Conservation (phyloP, 2,329 filamentous ascomycete genomes). For the Penicillium glabrum region DNA sequence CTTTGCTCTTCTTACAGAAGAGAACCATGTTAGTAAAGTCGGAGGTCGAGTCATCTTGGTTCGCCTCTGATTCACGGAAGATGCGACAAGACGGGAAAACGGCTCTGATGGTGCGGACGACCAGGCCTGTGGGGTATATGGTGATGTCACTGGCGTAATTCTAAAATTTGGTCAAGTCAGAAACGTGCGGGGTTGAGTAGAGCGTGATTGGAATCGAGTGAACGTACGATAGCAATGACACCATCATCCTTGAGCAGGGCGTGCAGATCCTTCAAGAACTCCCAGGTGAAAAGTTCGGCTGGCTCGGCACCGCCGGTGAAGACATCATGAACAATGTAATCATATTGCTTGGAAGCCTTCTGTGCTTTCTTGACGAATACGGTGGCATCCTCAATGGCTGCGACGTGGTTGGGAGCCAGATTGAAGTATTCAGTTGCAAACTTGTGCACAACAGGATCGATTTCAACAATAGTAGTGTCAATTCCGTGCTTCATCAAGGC, state of each 20-base stretch:
- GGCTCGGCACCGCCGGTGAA: constrained; percentile 97
- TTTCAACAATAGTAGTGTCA: constrained; percentile 89
- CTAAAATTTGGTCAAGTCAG: constrained; percentile 44
- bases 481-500: constrained; percentile 86
- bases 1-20: constrained; percentile 73
- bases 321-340: constrained; percentile 96
- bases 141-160: constrained; percentile 92
- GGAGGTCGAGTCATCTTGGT: constrained; percentile 46
- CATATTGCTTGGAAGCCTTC: constrained; percentile 58
- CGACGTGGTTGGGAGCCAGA: constrained; percentile 72
- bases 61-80: constrained; percentile 72
- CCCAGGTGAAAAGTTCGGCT: constrained; percentile 78
- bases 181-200: neutral
- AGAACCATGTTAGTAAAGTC: constrained; percentile 97
- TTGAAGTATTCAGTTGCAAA: constrained; percentile 82
- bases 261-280: constrained; percentile 74
- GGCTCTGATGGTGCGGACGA: constrained; percentile 76
- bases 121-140: constrained; percentile 71
- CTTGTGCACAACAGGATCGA: constrained; percentile 84
- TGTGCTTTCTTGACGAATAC: constrained; percentile 59
- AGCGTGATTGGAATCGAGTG: neutral
- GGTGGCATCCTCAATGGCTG: constrained; percentile 80
- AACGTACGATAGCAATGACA: constrained; percentile 79
- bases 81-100: constrained; percentile 89
- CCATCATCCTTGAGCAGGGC: constrained; percentile 73